Percentiles rank a stretch among this genome's conserved stretches.
phyloP scores from a whole-genome alignment of 108 stramenopile species.

The Schizochytrium sp. region DNA sequence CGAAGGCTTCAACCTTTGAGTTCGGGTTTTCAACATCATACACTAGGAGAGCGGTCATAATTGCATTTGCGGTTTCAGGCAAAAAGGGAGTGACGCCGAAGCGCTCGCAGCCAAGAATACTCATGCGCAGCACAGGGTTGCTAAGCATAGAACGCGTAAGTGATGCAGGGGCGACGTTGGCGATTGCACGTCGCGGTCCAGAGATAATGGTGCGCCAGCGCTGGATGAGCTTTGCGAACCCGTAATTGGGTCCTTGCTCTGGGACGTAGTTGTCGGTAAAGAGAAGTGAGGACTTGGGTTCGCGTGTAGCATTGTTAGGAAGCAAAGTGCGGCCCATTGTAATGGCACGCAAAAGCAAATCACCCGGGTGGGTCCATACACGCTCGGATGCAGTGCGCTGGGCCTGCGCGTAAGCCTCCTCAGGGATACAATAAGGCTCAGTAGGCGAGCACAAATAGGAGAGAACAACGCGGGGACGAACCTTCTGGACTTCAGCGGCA shows the following conservation, averaged over 20 bases:
- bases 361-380: background rate
- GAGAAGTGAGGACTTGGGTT: background rate
- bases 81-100: slow-evolving; percentile 34
- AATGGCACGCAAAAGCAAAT: background rate
- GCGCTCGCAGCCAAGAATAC: slow-evolving; percentile 54
- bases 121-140: background rate
- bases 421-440: slow-evolving; percentile 41
- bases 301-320: slow-evolving; percentile 25
- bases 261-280: background rate
- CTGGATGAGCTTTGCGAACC: slow-evolving; percentile 25
- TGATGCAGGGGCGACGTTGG: slow-evolving; percentile 54
- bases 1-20: background rate
- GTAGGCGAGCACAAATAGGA: slow-evolving; percentile 53
- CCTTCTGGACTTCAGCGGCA: background rate
- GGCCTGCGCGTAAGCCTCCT: background rate
- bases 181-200: slow-evolving; percentile 5
- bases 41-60: slow-evolving; percentile 48
- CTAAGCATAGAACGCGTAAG: slow-evolving; percentile 39
- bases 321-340: background rate
- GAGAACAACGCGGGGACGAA: slow-evolving; percentile 20
- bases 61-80: slow-evolving; percentile 50
- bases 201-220: slow-evolving; percentile 40
- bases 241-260: slow-evolving; percentile 59
- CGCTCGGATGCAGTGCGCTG: background rate
- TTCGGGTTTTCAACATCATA: background rate